These are phyloP conservation scores for Xylaria multiplex DNA, from an alignment of 2,329 filamentous ascomycete species.

Conservation along the genomic window DNA sequence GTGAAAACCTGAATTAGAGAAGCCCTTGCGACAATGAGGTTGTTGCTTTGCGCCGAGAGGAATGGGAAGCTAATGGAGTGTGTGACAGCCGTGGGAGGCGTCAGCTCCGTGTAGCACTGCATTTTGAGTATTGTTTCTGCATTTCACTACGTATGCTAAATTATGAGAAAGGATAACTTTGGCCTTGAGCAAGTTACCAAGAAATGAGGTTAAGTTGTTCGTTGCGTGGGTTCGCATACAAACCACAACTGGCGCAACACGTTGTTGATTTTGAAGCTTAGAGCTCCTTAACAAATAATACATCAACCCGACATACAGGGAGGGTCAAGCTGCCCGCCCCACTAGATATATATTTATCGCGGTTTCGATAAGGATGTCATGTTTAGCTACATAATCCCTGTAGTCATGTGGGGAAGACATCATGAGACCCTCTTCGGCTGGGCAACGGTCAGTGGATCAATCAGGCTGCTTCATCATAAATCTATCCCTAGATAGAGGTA, in stretches of 20 bases:
- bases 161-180: not conserved
- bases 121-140: slow-evolving; percentile 60
- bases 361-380: slow-evolving; percentile 11
- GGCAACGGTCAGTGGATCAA: not conserved
- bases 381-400: slow-evolving; percentile 14
- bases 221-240: not conserved
- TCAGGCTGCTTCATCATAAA: not conserved
- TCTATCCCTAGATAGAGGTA: not conserved
- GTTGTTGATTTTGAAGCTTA: slow-evolving; percentile 25
- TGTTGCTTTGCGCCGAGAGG: slow-evolving; percentile 77
- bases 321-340: not conserved
- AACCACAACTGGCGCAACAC: slow-evolving; percentile 12
- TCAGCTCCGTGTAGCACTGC: slow-evolving; percentile 98
- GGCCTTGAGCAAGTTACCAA: not conserved
- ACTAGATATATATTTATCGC: slow-evolving; percentile 22
- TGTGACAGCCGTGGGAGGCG: slow-evolving; percentile 92
- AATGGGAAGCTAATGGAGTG: slow-evolving; percentile 85
- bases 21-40: slow-evolving; percentile 90
- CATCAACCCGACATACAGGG: not conserved
- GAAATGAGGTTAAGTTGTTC: not conserved
- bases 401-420: not conserved
- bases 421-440: not conserved
- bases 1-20: slow-evolving; percentile 93
- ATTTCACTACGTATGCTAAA: slow-evolving; percentile 41
- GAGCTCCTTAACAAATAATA: not conserved